Evolutionary conservation across 352 stramenopile species (phyloP), one percentile per base, ranked within the genome.

Genomic region (Pythium dissimile): DNA sequence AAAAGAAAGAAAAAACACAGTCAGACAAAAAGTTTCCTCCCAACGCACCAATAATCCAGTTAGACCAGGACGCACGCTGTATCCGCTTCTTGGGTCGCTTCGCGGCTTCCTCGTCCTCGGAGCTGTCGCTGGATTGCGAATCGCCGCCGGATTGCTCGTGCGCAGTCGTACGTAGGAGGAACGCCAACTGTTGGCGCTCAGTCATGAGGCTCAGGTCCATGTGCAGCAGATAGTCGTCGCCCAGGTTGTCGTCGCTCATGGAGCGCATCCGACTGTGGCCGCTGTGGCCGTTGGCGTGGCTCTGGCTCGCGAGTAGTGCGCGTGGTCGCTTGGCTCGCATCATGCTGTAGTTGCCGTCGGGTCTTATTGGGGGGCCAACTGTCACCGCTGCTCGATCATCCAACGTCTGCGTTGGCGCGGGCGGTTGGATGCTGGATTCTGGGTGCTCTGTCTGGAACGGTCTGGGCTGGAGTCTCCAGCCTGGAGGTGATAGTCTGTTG

Each of bases 151-250:
- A 77, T 26, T 71, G 75, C n/a, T 80, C 75, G 15, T 82, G 77
- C 30, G 82, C 79, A 1, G 82, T 89, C 41, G 71, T 78, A 4
- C 79, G 77, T 56, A 92, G 63, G 20, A 92, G 67, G 57, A 92
- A 92, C 44, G 82, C 75, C 47, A 92, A 58, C 58, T 89, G 82
- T 60, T 92, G 82, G 10, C 82, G 77, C 67, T 92, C 82, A 41
- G 82, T 92, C 82, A 92, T 92, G 21, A 87, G 66, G 43, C 72
- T 85, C 41, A 76, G 73, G 49, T 92, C 69, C 66, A 86, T 60
- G 42, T 64, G 50, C 35, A 67, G 31, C 12, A 58, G 55, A 23
- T 67, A 27, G 52, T 72, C 59, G 52, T 69, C 55, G 39, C 64
- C 59, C 15, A 54, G 24, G 52, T 64, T 53, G 46, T 67, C 54